A percentile compares a stretch with the other conserved stretches of the same genome.
Evolutionary conservation across 345 rosid genomes (phyloP).

Genomic region (Trapa bicornis): DNA sequence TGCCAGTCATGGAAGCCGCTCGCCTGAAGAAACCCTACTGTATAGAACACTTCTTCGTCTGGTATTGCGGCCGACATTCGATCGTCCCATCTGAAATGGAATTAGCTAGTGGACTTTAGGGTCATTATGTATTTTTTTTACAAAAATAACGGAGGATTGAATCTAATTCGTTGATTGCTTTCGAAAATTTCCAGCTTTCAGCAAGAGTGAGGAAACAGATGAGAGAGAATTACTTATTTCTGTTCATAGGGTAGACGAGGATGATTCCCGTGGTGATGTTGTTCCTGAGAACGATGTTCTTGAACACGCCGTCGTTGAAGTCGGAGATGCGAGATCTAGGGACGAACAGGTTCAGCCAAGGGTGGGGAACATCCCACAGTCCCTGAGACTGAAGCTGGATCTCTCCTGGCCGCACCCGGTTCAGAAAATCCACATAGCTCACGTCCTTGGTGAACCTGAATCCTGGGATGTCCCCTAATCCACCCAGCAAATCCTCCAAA

Average conservation of each 20-base stretch:
- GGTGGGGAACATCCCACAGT: conserved; percentile 5
- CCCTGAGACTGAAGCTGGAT: conserved; percentile 16
- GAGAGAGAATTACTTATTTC: conserved; percentile 8
- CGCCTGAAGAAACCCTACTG: conserved; percentile 11
- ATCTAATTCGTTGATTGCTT: no score
- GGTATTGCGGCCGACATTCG: conserved; percentile 11
- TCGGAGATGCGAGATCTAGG: conserved; percentile 28
- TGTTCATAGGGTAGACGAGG: conserved; percentile 14
- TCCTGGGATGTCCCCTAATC: conserved; percentile 14
- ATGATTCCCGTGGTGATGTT: conserved; percentile 12
- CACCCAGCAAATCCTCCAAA: conserved; percentile 13
- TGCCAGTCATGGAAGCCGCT: conserved; percentile 12
- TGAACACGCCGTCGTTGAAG: conserved; percentile 26
- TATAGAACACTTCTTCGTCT: conserved; percentile 14
- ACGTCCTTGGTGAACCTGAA: conserved; percentile 22
- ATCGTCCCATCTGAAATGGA: conserved; percentile 12
- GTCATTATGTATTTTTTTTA: no score
- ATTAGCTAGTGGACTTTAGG: no score
- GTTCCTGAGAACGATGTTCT: conserved; percentile 19
- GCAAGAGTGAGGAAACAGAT: no score
- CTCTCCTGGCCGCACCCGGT: conserved; percentile 23
- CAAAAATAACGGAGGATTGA: no score
- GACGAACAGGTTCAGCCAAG: conserved; percentile 32
- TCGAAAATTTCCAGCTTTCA: no score
- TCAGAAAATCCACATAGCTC: conserved; percentile 21